These are phyloP conservation scores for Aspergillus fumigatiaffinis DNA, from an alignment of 2,329 filamentous ascomycete genomes.

Conservation along the genomic window DNA sequence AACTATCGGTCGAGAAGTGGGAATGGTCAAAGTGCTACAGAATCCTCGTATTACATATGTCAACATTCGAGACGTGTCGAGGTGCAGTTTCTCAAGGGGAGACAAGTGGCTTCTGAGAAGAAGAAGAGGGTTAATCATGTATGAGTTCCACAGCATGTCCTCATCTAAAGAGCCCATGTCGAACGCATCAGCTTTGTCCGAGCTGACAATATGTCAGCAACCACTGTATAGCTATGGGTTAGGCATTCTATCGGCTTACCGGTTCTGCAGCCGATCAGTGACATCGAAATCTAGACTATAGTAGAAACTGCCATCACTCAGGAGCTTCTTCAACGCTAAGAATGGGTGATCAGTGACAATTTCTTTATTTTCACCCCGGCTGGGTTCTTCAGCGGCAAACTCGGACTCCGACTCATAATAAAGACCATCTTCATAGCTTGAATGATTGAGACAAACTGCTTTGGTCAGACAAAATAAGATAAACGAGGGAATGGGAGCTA, in stretches of 20 bases:
- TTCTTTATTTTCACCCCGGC: conserved; percentile 62
- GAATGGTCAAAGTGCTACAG: conserved; percentile 80
- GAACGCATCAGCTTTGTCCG: conserved; percentile 71
- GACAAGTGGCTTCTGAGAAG: conserved; percentile 81
- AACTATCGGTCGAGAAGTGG: conserved; percentile 69
- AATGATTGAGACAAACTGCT: conserved; percentile 77
- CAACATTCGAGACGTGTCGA: conserved; percentile 84
- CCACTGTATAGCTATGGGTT: conserved; percentile 7
- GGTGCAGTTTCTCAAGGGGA: conserved; percentile 66
- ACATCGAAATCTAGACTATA: conserved; percentile 98
- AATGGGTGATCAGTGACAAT: conserved; percentile 79
- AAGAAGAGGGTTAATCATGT: conserved; percentile 92
- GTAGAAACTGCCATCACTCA: conserved; percentile 93
- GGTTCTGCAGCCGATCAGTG: conserved; percentile 86
- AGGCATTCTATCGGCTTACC: conserved; percentile 47
- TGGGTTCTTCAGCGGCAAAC: conserved; percentile 51
- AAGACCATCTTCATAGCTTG: conserved; percentile 76
- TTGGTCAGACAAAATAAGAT: conserved; percentile 4
- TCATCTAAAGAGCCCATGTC: conserved; percentile 91
- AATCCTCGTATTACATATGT: conserved; percentile 94
- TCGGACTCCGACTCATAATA: conserved; percentile 53
- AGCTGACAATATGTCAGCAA: conserved; percentile 45
- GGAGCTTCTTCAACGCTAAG: conserved; percentile 81
- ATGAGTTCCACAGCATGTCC: conserved; percentile 94
- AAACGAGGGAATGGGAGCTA: conserved; percentile 12